phyloP scores from a whole-genome alignment of 2,329 filamentous ascomycete species.

The Macrophomina phaseolina region DNA sequence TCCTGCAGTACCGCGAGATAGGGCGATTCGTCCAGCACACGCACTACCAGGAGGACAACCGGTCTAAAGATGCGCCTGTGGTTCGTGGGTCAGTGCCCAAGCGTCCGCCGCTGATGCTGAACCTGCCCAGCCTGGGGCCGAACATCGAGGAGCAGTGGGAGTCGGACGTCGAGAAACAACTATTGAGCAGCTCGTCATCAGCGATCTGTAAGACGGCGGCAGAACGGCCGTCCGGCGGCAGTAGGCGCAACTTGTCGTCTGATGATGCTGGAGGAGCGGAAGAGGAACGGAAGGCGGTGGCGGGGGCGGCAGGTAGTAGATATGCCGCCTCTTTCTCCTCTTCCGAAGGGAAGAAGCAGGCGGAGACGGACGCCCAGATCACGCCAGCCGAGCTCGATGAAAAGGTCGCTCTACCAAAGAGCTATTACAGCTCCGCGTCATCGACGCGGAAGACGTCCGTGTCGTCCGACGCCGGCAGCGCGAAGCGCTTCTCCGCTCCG shows the following conservation, averaged over 20 bases:
- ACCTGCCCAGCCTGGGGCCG: conserved; percentile 7
- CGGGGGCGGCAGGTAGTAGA: no score
- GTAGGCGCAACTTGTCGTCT: background rate
- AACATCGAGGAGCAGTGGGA: conserved; percentile 5
- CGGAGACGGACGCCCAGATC: no score
- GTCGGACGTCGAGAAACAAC: conserved; percentile 5
- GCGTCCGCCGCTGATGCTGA: background rate
- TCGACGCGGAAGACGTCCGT: background rate
- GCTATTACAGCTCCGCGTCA: background rate
- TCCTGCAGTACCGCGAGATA: conserved; percentile 26
- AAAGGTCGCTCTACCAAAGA: background rate
- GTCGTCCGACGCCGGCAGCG: background rate
- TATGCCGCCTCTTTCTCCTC: background rate
- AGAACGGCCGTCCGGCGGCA: background rate
- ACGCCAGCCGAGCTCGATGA: background rate
- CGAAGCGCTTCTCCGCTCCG: background rate
- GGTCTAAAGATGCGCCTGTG: conserved; percentile 10
- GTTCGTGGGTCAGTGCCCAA: background rate
- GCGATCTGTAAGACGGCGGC: background rate
- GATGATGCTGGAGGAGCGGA: no score
- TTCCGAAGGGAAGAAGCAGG: background rate
- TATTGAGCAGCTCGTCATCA: background rate
- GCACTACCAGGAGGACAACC: conserved; percentile 17
- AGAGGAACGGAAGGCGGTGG: no score
- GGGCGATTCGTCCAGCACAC: conserved; percentile 20